phyloP scores from a whole-genome alignment of 148 eudicot species.

The Cornus florida region DNA sequence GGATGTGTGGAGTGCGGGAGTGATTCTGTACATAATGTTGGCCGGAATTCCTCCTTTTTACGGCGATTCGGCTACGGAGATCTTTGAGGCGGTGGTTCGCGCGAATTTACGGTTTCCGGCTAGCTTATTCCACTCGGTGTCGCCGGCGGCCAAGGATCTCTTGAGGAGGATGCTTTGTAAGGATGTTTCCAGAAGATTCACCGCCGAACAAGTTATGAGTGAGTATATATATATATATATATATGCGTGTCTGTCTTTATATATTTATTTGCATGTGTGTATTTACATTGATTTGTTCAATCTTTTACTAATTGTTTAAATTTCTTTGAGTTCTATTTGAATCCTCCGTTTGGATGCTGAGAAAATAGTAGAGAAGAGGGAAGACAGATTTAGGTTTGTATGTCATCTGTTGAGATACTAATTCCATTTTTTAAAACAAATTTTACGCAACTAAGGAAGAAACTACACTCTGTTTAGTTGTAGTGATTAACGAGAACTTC shows the following conservation, averaged over 20 bases:
- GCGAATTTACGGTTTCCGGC: conserved; percentile 66
- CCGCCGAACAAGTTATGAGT: conserved; percentile 66
- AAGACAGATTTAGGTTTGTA: background rate
- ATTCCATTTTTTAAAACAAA: no score
- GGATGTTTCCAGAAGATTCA: conserved; percentile 54
- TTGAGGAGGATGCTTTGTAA: conserved; percentile 57
- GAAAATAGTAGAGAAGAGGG: background rate
- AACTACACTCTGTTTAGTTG: background rate
- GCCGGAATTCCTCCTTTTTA: conserved; percentile 66
- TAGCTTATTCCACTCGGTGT: conserved; percentile 36
- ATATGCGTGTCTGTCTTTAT: background rate
- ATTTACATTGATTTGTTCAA: background rate
- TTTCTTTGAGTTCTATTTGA: no score
- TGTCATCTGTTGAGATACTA: background rate
- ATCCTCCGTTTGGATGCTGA: background rate
- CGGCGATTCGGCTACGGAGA: conserved; percentile 47
- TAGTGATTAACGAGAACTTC: background rate
- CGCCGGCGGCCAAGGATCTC: conserved; percentile 55
- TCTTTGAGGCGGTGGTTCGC: conserved; percentile 53
- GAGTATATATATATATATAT: conserved; percentile 36
- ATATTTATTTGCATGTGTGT: background rate
- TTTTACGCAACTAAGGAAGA: no score
- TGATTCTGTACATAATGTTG: conserved; percentile 56
- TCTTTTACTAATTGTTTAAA: background rate
- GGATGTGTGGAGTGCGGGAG: conserved; percentile 77